Evolutionary conservation across 371 early-diverging fungal genomes (phyloP), one percentile per base, ranked within the genome.

Genomic region (Apophysomyces sp.): DNA sequence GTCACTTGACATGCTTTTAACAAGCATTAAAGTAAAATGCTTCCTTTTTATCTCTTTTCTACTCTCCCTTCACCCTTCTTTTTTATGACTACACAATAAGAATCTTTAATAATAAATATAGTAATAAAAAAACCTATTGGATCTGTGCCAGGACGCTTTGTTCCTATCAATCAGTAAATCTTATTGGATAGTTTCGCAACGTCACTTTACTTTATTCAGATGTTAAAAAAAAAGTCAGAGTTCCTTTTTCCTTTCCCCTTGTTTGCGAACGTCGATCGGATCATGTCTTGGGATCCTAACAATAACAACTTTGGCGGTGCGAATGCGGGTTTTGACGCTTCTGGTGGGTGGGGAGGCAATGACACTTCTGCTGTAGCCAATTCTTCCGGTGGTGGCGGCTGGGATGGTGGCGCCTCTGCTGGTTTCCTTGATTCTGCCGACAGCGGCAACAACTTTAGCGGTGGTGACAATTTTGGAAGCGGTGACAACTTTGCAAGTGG

Each of bases 201-300:
- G 49, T 44, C 49, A 44, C 21, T 18, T 41, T 16, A 15, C 16
- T 41, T 18, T 41, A 6, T 13, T 1, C 41, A 41, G 41, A 9
- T 11, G 41, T 1, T 7, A 13, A n/a, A 15, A 41, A 41, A 41
- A 6, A 16, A 9, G 9, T 41, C 16, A 0, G 18, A 41, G 18
- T 41, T 41, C n/a, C 18, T 16, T 13, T 41, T 41, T 44, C 49
- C 24, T 21, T 44, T 44, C 24, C 49, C 21, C 21, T 44, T n/a
- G 15, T 37, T 44, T 44, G 21, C 24, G 21, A 21, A 29, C 39
- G 15, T 40, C 28, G 16, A 41, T 21, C 21, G 31, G 31, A 54
- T 18, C 60, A 66, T 66, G 66, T 66, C 66, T 24, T 66, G 66
- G 66, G 66, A 66, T 61, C 51, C 61, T 12, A 53, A 44, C 49